These are phyloP conservation scores for Cladosporium phlei DNA, from an alignment of 2,329 filamentous ascomycete genomes.

Conservation along the genomic window DNA sequence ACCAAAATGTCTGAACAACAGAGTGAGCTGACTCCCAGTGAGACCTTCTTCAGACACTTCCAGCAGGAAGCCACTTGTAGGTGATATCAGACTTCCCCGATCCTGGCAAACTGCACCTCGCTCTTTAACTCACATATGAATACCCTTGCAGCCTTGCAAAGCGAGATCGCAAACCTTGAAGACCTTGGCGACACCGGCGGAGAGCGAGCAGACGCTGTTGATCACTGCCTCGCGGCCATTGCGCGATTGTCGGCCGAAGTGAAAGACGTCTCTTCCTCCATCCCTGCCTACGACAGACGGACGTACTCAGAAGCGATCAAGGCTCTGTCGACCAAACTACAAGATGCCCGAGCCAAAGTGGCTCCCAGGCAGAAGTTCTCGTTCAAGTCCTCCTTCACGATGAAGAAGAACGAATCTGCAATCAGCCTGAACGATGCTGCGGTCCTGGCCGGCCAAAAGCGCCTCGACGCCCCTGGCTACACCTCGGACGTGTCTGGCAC, in stretches of 20 bases:
- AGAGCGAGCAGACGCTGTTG: constrained; percentile 74
- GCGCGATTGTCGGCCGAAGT: constrained; percentile 77
- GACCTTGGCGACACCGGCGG: constrained; percentile 60
- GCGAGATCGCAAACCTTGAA: constrained; percentile 66
- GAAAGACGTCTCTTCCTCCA: constrained; percentile 72
- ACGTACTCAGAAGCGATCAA: constrained; percentile 83
- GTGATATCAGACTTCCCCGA: too few relatives aligned
- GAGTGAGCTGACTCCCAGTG: constrained; percentile 49
- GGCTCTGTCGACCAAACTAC: constrained; percentile 70
- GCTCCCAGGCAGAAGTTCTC: constrained; percentile 76
- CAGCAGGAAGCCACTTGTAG: constrained; percentile 67
- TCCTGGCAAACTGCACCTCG: too few relatives aligned
- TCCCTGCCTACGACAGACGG: constrained; percentile 85
- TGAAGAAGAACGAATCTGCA: constrained; percentile 36
- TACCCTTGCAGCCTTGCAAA: constrained; percentile 61
- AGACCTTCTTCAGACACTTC: constrained; percentile 81
- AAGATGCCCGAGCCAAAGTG: constrained; percentile 61
- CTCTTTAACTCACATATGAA: too few relatives aligned
- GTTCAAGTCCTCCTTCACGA: constrained; percentile 55
- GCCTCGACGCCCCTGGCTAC: constrained; percentile 37
- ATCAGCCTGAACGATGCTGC: constrained; percentile 55
- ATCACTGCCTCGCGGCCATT: constrained; percentile 74
- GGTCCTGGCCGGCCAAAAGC: constrained; percentile 46
- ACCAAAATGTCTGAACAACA: constrained; percentile 6
- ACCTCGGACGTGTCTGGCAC: constrained; percentile 33